Base-by-base conservation (phyloP, 164 flowering plant genomes). In the Warburgia ugandensis region DNA sequence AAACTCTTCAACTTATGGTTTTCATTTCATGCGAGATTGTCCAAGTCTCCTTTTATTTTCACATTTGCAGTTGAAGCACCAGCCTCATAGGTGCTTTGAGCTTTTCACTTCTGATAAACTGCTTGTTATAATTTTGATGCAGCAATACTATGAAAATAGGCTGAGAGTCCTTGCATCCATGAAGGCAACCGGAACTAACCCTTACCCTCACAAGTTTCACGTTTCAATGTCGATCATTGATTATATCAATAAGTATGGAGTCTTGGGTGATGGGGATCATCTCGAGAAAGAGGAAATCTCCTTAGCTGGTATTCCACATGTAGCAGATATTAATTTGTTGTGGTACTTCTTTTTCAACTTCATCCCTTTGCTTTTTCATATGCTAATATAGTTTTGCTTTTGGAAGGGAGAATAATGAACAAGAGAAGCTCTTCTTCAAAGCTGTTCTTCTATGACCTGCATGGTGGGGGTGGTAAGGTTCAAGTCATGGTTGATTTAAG, bases 131-230 rank as follows among this genome's bases (percentile, higher is more conserved):
- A 37, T 49, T 36, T 32, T 28, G n/a, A n/a, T 76, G 80, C 77
- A 92, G 97, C 96, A 92, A 92, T 92, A 83, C 62, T 73, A 59
- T 66, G 95, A 88, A 62, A 86, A 86, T 55, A 77, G 99, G 73
- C 48, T 78, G 62, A 92, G 74, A 65, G 67, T 58, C 44, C 81
- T 88, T 49, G 72, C 63, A 19, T 61, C 71, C 7, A 74, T 60
- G 54, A 88, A 88, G 69, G 80, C 47, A 35, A 63, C 76, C 36
- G 87, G 84, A 10, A 35, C 22, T 5, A 84, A 92, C 52, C 86
- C 95, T 3, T 92, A 88, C 61, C 99, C 99, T 19, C 99, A 92
- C 60, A 92, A 92, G 42, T 92, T 92, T 57, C 45, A 17, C 25
- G 83, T 77, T 17, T 48, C 81, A 0, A 54, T 79, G 84, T 58